Base-by-base conservation (phyloP, 352 stramenopile genomes). In the Phytophthora sojae region DNA sequence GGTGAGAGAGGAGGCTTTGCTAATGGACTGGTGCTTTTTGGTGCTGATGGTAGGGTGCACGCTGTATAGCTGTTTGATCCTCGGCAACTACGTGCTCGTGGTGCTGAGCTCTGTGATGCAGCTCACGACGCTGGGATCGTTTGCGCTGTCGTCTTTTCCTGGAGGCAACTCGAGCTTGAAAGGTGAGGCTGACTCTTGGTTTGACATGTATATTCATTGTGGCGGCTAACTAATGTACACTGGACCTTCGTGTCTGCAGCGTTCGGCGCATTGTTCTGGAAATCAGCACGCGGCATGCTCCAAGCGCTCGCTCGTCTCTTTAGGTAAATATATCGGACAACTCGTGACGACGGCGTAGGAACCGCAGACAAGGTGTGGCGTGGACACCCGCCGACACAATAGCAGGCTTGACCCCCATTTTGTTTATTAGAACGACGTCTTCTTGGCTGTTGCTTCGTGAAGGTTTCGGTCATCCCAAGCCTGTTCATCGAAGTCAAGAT, bases 11-110 rank as follows among this genome's bases (percentile, higher is more conserved):
- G 39, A 47, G 6, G 11, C 39, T 6, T 17, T 47, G 14, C 39
- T 47, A 11, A 47, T 19, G 6, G 15, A 56, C 5, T 6, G 30
- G 11, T 45, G 12, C 23, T 45, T 11, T n/a, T 26, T 6, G 21
- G 7, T 52, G 66, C 21, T 67, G 23, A 11, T 65, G 21, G 4
- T 49, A 89, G 85, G 76, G 23, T 85, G 82, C 26, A 95, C 86
- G 32, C 63, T 95, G 25, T 95, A 95, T 59, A 92, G 85, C 69
- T 95, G 88, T 67, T 65, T 95, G n/a, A 77, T 95, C 52, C 71
- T 95, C 42, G 86, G 86, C 21, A 93, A 89, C 74, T 95, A 95
- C 71, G 71, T 95, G 26, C 81, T 94, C 19, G 88, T 95, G n/a
- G 81, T 95, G 50, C 68, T 90, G 68, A 95, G 86, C 71, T 92